Base-by-base conservation (phyloP, 2,329 filamentous ascomycete genomes). In the Cercospora citrullina region DNA sequence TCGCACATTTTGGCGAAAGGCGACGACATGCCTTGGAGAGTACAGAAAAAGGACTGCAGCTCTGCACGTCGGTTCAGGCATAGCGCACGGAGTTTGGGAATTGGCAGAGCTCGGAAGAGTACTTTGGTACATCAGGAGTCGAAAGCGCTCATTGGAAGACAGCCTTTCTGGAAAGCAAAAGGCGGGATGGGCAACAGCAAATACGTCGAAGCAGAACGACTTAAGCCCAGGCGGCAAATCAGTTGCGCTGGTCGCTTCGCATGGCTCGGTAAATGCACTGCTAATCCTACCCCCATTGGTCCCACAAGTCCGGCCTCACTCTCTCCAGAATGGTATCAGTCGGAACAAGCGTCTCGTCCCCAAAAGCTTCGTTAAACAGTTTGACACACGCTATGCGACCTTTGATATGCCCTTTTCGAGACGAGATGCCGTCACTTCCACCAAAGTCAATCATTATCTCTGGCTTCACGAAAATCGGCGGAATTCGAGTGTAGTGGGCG, bases 41-140 rank as follows among this genome's bases (percentile, higher is more conserved):
- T 28, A 57, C 23, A 5, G 9, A 3, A 14, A 14, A 12, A 5
- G 4, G 14, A 33, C 53, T 18, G 14, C 53, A 6, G 10, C 10
- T 21, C 30, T 5, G 6, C 53, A 14, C 14, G 53, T 10, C 30
- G 7, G 14, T 36, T 36, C 55, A 16, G n/a, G 55, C 55, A 59
- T 59, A 36, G 55, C 55, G 55, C 55, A 59, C 4, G 31, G 55
- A 59, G 55, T 59, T 36, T 55, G 48, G 23, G 55, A 36, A 12
- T 18, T 6, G 14, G 5, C 28, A 36, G 8, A 23, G 12, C 55
- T 36, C 33, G 33, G 5, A 36, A 16, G 10, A 36, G n/a, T 12
- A 33, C 31, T 36, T 36, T 14, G 48, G 21, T 16, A 10, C 23
- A 14, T 28, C 5, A 10, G 48, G 48, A 55, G 23, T 28, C 14